Evolutionary conservation across 768 basidiomycete species (phyloP).

Genomic region (Chalciporus chontae): DNA sequence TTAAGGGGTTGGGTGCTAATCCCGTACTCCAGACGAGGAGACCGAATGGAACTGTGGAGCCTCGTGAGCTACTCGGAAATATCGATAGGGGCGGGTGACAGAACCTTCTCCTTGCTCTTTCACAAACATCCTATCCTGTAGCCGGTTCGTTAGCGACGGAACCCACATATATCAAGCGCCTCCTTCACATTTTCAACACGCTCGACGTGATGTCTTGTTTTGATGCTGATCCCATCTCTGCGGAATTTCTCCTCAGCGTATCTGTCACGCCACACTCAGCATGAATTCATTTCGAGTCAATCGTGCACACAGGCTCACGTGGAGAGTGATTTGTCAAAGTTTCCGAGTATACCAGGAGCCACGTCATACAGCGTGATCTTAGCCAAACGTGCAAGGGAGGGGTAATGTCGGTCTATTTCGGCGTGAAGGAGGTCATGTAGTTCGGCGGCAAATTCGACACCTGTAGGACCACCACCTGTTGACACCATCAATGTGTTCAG

Average conservation of each 20-base stretch:
- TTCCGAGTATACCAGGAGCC: constrained; percentile 69
- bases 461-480: constrained; percentile 71
- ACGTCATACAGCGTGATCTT: constrained; percentile 82
- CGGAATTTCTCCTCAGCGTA: constrained; percentile 69
- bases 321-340: constrained; percentile 65
- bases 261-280: constrained; percentile 30
- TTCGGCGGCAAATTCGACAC: constrained; percentile 83
- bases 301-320: constrained; percentile 37
- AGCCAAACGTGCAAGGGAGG: constrained; percentile 56
- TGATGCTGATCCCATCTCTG: constrained; percentile 70
- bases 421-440: constrained; percentile 71
- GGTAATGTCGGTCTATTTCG: constrained; percentile 62
- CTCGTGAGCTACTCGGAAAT: constrained; percentile 5
- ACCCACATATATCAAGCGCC: constrained; percentile 6
- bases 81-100: constrained; percentile 2
- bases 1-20: constrained; percentile 75
- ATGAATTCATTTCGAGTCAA: constrained; percentile 2
- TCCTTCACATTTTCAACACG: constrained; percentile 53
- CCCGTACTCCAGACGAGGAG: constrained; percentile 89
- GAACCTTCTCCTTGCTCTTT: constrained; percentile 70
- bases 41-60: constrained; percentile 64
- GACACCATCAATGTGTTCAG: constrained; percentile 4
- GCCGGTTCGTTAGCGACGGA: constrained; percentile 4
- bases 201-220: constrained; percentile 72
- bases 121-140: constrained; percentile 62